Conservation (phyloP, 306 rosid genomes). For the Inga laurina region DNA sequence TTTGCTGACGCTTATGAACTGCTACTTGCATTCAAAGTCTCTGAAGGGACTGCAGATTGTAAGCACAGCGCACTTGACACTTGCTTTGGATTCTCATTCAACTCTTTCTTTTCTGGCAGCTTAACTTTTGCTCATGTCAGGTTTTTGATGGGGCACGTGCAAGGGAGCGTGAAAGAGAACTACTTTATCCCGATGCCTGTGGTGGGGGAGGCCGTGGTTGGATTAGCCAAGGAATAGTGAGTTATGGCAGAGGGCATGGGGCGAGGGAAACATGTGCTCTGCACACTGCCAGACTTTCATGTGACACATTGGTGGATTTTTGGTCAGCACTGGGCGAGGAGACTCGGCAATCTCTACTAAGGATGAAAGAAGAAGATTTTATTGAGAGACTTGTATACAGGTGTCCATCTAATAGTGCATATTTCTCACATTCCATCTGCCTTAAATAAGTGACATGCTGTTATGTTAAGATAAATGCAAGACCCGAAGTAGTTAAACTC, state of each 20-base stretch:
- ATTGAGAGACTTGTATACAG: conserved; percentile 98
- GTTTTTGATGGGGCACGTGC: conserved; percentile 96
- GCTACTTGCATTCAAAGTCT: conserved; percentile 81
- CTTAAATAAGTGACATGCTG: conserved; percentile 30
- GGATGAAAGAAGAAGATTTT: conserved; percentile 99
- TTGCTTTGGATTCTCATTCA: conserved; percentile 15
- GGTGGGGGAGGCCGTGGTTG: conserved; percentile 99
- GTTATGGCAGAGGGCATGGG: conserved; percentile 96
- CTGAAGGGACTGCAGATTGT: conserved; percentile 86
- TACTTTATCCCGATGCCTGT: conserved; percentile 99
- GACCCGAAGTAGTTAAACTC: conserved; percentile 23
- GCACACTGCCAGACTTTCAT: conserved; percentile 97
- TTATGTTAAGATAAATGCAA: conserved; percentile 23
- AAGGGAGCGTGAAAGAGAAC: conserved; percentile 95
- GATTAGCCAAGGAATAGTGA: conserved; percentile 94
- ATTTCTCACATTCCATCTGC: conserved; percentile 33
- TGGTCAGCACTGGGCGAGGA: conserved; percentile 99
- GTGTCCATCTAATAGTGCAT: conserved; percentile 62
- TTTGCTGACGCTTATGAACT: conserved; percentile 81
- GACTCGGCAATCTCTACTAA: conserved; percentile 88
- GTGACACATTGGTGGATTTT: conserved; percentile 94
- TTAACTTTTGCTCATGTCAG: conserved; percentile 49
- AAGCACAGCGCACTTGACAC: conserved; percentile 34
- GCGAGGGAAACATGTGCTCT: conserved; percentile 95
- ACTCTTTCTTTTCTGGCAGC: conserved; percentile 31